A percentile compares a stretch with the other conserved stretches of the same genome.
Conservation (phyloP, 768 basidiomycete species). For the Lentinula edodes region DNA sequence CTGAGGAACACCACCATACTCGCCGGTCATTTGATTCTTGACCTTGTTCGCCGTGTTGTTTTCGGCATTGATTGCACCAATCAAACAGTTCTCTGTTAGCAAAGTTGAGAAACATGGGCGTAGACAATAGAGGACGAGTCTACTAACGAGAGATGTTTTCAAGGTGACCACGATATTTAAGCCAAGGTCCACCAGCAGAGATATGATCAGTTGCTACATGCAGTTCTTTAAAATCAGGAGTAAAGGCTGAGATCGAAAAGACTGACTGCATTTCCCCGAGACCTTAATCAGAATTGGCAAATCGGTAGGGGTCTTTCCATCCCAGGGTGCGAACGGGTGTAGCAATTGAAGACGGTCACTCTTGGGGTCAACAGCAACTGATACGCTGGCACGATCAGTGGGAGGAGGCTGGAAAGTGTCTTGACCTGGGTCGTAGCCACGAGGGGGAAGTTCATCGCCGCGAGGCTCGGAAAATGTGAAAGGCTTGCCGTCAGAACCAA, state of each 20-base stretch:
- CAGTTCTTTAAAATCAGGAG: not conserved
- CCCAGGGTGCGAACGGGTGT: slow-evolving; percentile 83
- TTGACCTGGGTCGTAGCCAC: slow-evolving; percentile 94
- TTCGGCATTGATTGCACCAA: slow-evolving; percentile 94
- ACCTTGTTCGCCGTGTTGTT: slow-evolving; percentile 96
- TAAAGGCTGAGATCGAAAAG: not conserved
- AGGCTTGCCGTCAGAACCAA: slow-evolving; percentile 85
- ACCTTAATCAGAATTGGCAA: slow-evolving; percentile 97
- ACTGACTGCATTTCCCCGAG: slow-evolving; percentile 96
- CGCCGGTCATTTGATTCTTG: slow-evolving; percentile 85
- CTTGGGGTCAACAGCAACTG: slow-evolving; percentile 77
- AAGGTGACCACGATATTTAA: slow-evolving; percentile 99
- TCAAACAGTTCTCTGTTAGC: slow-evolving; percentile 83
- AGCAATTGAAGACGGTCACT: slow-evolving; percentile 79
- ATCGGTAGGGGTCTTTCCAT: slow-evolving; percentile 86
- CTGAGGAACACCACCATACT: slow-evolving; percentile 80
- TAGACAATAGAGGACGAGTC: not conserved
- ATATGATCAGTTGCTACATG: slow-evolving; percentile 82
- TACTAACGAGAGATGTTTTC: slow-evolving; percentile 91
- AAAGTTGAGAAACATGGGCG: slow-evolving; percentile 9
- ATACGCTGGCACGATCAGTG: slow-evolving; percentile 71
- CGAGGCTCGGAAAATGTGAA: slow-evolving; percentile 96
- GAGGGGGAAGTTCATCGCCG: slow-evolving; percentile 90
- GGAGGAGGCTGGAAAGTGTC: slow-evolving; percentile 97
- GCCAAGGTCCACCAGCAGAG: slow-evolving; percentile 97